These are phyloP conservation scores for Candida pseudoviswanathii DNA, from an alignment of 1,139 yeast genomes.

Conservation along the genomic window DNA sequence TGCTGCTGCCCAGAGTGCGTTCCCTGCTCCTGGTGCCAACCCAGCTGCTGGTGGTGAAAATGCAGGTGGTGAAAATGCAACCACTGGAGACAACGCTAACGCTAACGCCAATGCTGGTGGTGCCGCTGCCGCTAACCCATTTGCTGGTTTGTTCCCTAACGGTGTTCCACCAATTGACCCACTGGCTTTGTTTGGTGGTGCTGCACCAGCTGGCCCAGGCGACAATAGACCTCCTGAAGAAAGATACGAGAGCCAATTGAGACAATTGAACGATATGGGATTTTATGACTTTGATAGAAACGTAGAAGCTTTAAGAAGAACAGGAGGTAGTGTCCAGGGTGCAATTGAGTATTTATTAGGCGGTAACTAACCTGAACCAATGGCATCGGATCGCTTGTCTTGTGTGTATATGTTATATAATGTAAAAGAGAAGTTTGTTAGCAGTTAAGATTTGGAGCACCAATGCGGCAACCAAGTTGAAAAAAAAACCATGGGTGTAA, in stretches of 20 bases:
- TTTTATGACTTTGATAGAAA: conserved; percentile 91
- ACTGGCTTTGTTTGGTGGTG: conserved; percentile 48
- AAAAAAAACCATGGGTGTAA: neutral
- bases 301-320: conserved; percentile 86
- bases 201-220: conserved; percentile 39
- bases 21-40: conserved; percentile 62
- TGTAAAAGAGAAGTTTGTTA: neutral
- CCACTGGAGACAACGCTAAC: conserved; percentile 23
- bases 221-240: conserved; percentile 96
- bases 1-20: conserved; percentile 27
- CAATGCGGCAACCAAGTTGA: too few relatives aligned
- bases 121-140: conserved; percentile 50
- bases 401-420: neutral
- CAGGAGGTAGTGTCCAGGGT: conserved; percentile 97
- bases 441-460: too few relatives aligned
- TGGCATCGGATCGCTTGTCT: neutral
- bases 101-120: conserved; percentile 27
- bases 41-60: conserved; percentile 27
- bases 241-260: conserved; percentile 82
- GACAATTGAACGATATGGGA: conserved; percentile 96
- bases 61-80: conserved; percentile 39
- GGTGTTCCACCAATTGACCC: conserved; percentile 44
- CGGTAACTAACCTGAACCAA: conserved; percentile 7
- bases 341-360: conserved; percentile 82
- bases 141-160: conserved; percentile 48